Base-by-base conservation (phyloP, 352 stramenopile species). In the Globisporangium radiosum region DNA sequence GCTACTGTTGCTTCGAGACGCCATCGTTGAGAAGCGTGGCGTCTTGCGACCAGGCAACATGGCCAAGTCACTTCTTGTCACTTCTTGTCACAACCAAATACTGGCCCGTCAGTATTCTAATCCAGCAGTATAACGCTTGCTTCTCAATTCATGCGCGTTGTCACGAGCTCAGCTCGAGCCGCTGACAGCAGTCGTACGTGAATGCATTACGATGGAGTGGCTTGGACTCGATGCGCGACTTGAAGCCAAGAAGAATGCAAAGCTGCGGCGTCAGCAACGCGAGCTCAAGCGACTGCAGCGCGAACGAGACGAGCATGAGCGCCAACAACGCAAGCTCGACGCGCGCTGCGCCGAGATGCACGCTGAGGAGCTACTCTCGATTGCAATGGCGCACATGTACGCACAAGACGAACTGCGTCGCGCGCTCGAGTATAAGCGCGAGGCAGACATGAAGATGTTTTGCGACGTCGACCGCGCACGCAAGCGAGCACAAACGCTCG, bases 341-440 rank as follows among this genome's bases (percentile, higher is more conserved):
- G 45, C 51, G 10, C 63, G 68, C 55, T 85, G 79, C 57, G 65
- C 57, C 2, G 76, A 85, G 59, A 87, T 89, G 76, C 60, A 73
- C 36, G 44, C 54, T 2, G 79, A 89, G 52, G 79, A 89, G 42
- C 53, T 60, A 25, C 62, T 87, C 14, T 86, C 76, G n/a, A 51
- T 70, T 14, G 63, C 53, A 1, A 76, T 84, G 75, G 70, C 69
- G 57, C 53, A 44, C 10, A 71, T 64, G 44, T 70, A 74, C 33
- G 48, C 51, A 11, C 44, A 63, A 1, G 57, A 77, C 36, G 71
- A 70, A 4, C 51, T 68, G 11, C 62, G 55, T 2, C 56, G 56
- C n/a, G 38, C 36, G 8, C 52, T 67, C 11, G 69, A 81, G 37
- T 9, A 50, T n/a, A 64, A 75, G 55, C 70, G 68, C 45, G 66